These are phyloP conservation scores for Geotrichum candidum DNA, from an alignment of 1,139 yeast species.

Conservation along the genomic window DNA sequence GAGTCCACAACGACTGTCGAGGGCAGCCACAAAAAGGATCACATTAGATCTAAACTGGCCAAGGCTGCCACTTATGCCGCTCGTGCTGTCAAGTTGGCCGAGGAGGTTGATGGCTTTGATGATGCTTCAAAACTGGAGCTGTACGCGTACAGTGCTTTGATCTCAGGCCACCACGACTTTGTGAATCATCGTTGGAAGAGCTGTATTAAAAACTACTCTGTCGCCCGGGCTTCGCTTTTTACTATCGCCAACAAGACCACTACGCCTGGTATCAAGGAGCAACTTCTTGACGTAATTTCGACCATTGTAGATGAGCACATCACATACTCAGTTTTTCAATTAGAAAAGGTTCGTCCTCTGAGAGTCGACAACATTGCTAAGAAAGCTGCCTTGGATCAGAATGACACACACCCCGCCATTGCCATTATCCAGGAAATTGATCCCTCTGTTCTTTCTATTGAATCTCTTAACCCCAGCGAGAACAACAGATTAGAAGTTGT, in stretches of 20 bases:
- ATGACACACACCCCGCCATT: slow-evolving; percentile 18
- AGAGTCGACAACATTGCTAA: slow-evolving; percentile 33
- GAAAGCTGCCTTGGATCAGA: slow-evolving; percentile 20
- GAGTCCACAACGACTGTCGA: slow-evolving; percentile 2
- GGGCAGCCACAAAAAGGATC: slow-evolving; percentile 35
- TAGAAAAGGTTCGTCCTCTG: slow-evolving; percentile 26
- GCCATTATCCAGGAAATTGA: slow-evolving; percentile 20
- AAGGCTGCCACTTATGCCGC: slow-evolving; percentile 48
- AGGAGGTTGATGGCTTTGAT: background rate
- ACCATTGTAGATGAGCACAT: slow-evolving; percentile 65
- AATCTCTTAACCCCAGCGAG: slow-evolving; percentile 7
- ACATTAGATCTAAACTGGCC: slow-evolving; percentile 62
- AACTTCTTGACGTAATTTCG: slow-evolving; percentile 53
- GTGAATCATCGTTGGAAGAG: slow-evolving; percentile 53
- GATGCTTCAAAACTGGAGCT: slow-evolving; percentile 41
- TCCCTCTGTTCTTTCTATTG: slow-evolving; percentile 24
- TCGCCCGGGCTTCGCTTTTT: slow-evolving; percentile 56
- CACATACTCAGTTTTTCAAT: slow-evolving; percentile 50
- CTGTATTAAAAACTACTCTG: slow-evolving; percentile 50
- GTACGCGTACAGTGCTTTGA: slow-evolving; percentile 53
- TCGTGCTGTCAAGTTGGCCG: slow-evolving; percentile 22
- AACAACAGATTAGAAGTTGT: slow-evolving; percentile 36
- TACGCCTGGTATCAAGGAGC: slow-evolving; percentile 33
- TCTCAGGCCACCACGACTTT: slow-evolving; percentile 55
- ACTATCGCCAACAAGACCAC: slow-evolving; percentile 17